A percentile compares a stretch with the other conserved stretches of the same genome.
phyloP scores from a whole-genome alignment of 75 land plant genomes.

The Cupressus sempervirens region DNA sequence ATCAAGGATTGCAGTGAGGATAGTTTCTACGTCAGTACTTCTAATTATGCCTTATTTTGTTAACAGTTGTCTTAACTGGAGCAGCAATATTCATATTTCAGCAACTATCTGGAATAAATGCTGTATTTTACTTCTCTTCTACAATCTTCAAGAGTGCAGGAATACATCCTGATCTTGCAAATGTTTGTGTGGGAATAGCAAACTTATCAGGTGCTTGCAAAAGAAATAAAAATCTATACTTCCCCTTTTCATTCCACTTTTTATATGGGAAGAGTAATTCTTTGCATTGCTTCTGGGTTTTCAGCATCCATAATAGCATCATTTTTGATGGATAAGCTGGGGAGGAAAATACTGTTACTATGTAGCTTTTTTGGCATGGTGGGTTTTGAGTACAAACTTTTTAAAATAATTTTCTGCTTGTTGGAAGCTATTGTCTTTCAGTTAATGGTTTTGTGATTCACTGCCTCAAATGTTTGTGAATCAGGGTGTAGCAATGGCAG shows the following conservation, averaged over 20 bases:
- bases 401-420: background rate
- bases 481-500: slow-evolving; percentile 49
- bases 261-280: slow-evolving; percentile 3
- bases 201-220: slow-evolving; percentile 60
- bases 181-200: slow-evolving; percentile 70
- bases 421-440: background rate
- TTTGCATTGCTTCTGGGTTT: background rate
- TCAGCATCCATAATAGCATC: slow-evolving; percentile 77
- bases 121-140: slow-evolving; percentile 90
- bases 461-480: background rate
- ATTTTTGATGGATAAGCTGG: slow-evolving; percentile 78
- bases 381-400: slow-evolving; percentile 7
- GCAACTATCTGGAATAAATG: slow-evolving; percentile 96
- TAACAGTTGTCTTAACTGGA: slow-evolving; percentile 84
- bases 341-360: slow-evolving; percentile 73
- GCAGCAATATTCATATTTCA: slow-evolving; percentile 79
- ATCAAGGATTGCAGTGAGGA: background rate
- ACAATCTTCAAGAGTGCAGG: slow-evolving; percentile 73
- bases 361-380: slow-evolving; percentile 90
- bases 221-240: background rate
- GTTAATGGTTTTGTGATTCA: background rate
- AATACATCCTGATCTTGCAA: slow-evolving; percentile 69
- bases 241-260: background rate
- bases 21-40: background rate
- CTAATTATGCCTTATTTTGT: slow-evolving; percentile 9